Conservation (phyloP, 768 basidiomycete genomes). For the Hericium erinaceus region DNA sequence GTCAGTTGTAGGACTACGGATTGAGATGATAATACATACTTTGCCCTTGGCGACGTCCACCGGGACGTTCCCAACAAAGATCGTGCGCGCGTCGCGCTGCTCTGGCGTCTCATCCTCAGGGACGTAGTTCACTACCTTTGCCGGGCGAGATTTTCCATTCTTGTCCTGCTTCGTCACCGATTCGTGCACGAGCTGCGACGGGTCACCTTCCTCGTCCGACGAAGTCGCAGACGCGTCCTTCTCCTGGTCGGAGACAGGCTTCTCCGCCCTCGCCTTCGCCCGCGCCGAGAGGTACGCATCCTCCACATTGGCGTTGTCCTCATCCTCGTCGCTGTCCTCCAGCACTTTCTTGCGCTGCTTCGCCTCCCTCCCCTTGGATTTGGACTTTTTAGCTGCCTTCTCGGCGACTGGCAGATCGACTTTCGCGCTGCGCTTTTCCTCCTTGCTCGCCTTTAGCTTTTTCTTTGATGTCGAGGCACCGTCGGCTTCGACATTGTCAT, state of each 20-base stretch:
- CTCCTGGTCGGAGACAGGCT: slow-evolving; percentile 11
- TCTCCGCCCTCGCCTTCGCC: slow-evolving; percentile 5
- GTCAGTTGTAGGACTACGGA: not conserved
- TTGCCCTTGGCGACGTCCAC: slow-evolving; percentile 67
- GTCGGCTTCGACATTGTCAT: not conserved
- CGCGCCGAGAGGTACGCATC: slow-evolving; percentile 18
- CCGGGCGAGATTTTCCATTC: slow-evolving; percentile 15
- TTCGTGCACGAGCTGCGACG: slow-evolving; percentile 53
- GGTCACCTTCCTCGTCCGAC: slow-evolving; percentile 27
- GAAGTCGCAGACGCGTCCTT: slow-evolving; percentile 18
- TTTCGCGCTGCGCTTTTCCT: not conserved
- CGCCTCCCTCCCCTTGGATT: slow-evolving; percentile 12
- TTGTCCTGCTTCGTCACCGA: slow-evolving; percentile 30
- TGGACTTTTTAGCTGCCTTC: slow-evolving; percentile 2
- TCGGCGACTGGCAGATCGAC: no score
- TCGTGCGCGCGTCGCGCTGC: slow-evolving; percentile 69
- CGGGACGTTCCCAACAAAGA: slow-evolving; percentile 88
- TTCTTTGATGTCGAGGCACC: not conserved
- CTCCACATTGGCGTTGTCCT: slow-evolving; percentile 26
- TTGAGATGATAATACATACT: slow-evolving; percentile 33
- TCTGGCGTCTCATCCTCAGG: slow-evolving; percentile 66
- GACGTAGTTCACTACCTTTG: slow-evolving; percentile 34
- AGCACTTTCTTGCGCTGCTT: slow-evolving; percentile 9
- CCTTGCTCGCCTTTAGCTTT: not conserved
- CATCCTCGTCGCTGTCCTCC: slow-evolving; percentile 8